These are phyloP conservation scores for Pouteria glomerata DNA, from an alignment of 148 eudicot species.

Conservation along the genomic window DNA sequence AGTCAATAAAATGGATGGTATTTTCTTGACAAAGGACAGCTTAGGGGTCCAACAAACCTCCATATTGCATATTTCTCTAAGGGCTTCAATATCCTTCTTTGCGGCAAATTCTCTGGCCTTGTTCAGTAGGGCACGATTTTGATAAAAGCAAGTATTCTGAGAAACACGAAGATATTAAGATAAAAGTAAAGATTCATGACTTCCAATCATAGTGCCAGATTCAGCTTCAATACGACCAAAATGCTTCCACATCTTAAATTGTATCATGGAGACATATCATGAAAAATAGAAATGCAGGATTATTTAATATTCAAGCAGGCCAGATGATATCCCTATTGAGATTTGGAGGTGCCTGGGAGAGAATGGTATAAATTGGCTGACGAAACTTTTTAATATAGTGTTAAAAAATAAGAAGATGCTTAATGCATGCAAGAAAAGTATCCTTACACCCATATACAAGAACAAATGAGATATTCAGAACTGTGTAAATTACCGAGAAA, in stretches of 20 bases:
- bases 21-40: not conserved
- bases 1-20: too few relatives aligned
- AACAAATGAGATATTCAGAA: too few relatives aligned
- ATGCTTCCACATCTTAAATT: not conserved
- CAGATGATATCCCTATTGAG: too few relatives aligned
- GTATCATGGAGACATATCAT: not conserved
- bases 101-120: constrained; percentile 40
- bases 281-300: not conserved
- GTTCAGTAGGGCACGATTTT: constrained; percentile 28
- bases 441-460: too few relatives aligned
- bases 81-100: constrained; percentile 46
- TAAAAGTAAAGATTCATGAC: not conserved
- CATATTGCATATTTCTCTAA: constrained; percentile 26
- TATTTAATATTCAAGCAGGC: not conserved
- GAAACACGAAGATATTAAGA: not conserved
- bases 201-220: not conserved
- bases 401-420: too few relatives aligned
- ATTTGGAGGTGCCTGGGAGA: too few relatives aligned
- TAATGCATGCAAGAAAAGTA: too few relatives aligned
- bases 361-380: too few relatives aligned
- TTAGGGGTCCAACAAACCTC: constrained; percentile 34
- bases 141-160: constrained; percentile 37
- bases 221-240: too few relatives aligned
- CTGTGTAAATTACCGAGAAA: too few relatives aligned
- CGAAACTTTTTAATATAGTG: too few relatives aligned